Evolutionary conservation across 2,329 filamentous ascomycete species (phyloP), one percentile per base, ranked within the genome.

Genomic region (Cladosporium sp.): DNA sequence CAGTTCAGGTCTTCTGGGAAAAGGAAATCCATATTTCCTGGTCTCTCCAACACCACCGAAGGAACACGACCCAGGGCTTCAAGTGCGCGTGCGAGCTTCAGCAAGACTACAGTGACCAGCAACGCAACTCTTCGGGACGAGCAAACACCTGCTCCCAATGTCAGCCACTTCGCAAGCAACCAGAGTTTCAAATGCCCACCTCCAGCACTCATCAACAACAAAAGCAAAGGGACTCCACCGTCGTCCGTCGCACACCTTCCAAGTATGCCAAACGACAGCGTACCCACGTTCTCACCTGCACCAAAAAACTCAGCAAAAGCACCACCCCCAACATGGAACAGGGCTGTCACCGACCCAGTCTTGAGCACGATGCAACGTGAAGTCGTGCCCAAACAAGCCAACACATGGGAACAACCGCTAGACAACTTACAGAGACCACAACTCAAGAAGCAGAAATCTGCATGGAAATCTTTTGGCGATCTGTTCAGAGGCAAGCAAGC

Each of bases 141-240:
- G 34, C 17, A 11, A 7, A 20, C 8, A 28, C 15, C 25, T 7
- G 34, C 54, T 14, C 12, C 34, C 40, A 45, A 22, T 22, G 65
- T 60, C 7, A 65, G 68, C 8, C 67, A 67, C 22, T 65, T 66
- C 43, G 59, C 63, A 12, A 66, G 65, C 25, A 63, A 62, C 12
- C 65, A 68, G 25, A 66, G 59, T 11, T 71, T 67, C 59, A 60
- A 58, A 51, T 71, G 69, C 42, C 68, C 69, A 9, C 49, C 54
- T n/a, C 54, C 54, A 11, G 54, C 54, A 1, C 8, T 56, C 14
- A 30, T 56, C 30, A 56, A 49, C 42, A 39, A 47, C 15, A 47
- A 49, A 8, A 11, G 17, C 30, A 56, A 56, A 36, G 19, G 30
- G n/a, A 49, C 54, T 8, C 54, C 54, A 19, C 42, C 42, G 2